Conservation (phyloP, 129 eudicot species). For the Calendula officinalis region DNA sequence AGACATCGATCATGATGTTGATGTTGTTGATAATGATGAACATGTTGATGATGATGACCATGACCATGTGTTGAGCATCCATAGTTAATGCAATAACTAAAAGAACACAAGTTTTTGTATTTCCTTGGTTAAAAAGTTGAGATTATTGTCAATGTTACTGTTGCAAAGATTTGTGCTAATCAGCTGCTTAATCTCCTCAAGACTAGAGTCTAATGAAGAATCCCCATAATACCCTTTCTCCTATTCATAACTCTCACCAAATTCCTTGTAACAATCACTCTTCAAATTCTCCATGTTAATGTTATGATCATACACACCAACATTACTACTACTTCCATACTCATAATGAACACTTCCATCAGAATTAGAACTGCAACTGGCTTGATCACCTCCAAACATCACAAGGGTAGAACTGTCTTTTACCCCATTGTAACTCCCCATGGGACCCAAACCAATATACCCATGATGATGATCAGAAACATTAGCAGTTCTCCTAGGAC, state of each 20-base stretch:
- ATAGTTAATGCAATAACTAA: conserved; percentile 22
- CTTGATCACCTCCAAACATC: conserved; percentile 49
- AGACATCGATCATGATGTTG: conserved; percentile 17
- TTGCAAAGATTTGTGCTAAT: conserved; percentile 52
- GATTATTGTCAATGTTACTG: conserved; percentile 37
- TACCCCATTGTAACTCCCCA: conserved; percentile 31
- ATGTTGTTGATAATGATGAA: conserved; percentile 2
- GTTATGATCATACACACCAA: conserved; percentile 23
- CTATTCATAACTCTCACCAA: conserved; percentile 26
- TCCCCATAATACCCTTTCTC: conserved; percentile 34
- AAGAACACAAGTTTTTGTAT: conserved; percentile 57
- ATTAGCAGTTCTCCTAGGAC: conserved; percentile 22
- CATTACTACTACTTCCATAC: conserved; percentile 9
- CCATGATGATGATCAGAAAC: conserved; percentile 17
- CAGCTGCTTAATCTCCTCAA: conserved; percentile 89
- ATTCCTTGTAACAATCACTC: conserved; percentile 35
- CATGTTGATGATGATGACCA: conserved; percentile 13
- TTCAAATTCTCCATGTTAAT: conserved; percentile 25
- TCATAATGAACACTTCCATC: conserved; percentile 59
- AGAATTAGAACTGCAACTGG: conserved; percentile 68
- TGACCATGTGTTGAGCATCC: conserved; percentile 12
- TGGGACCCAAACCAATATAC: conserved; percentile 32
- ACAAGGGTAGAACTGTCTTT: conserved; percentile 39
- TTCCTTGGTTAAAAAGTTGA: conserved; percentile 56
- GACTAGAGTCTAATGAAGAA: conserved; percentile 50